phyloP scores from a whole-genome alignment of 2,329 filamentous ascomycete species.

The Fusarium albidum region DNA sequence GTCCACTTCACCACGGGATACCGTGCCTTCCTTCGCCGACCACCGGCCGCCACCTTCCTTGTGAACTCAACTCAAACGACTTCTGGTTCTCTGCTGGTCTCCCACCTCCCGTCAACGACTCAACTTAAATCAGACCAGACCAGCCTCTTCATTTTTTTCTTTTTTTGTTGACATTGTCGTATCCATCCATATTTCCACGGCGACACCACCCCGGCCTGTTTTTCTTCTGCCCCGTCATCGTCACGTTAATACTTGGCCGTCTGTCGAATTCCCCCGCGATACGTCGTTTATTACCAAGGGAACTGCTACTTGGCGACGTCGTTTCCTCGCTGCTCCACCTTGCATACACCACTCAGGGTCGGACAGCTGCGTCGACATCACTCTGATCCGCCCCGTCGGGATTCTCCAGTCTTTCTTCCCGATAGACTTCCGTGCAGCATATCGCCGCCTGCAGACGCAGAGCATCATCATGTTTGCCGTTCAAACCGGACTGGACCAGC shows the following conservation, averaged over 20 bases:
- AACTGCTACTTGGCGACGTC: conserved; percentile 14
- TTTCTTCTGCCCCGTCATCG: neutral
- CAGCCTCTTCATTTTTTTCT: conserved; percentile 24
- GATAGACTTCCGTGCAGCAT: conserved; percentile 7
- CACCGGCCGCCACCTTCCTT: conserved; percentile 31
- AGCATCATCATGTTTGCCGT: conserved; percentile 50
- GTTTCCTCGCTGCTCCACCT: conserved; percentile 33
- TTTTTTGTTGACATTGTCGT: conserved; percentile 14
- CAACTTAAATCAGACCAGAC: conserved; percentile 12
- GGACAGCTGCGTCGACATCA: conserved; percentile 26
- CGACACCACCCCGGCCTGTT: conserved; percentile 2
- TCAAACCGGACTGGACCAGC: conserved; percentile 45
- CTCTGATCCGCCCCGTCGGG: conserved; percentile 13
- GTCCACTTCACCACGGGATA: no score
- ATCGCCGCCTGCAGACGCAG: conserved; percentile 6
- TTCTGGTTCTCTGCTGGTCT: no score
- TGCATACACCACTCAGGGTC: conserved; percentile 37
- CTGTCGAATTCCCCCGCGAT: conserved; percentile 29
- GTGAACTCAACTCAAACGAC: conserved; percentile 29
- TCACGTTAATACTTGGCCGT: conserved; percentile 22
- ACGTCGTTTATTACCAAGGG: conserved; percentile 18
- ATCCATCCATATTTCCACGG: conserved; percentile 20
- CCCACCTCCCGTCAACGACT: conserved; percentile 11
- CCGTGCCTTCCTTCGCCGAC: conserved; percentile 32
- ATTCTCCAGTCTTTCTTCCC: conserved; percentile 14